phyloP scores from a whole-genome alignment of 495 filamentous ascomycete species.

The Alectoria sarmentosa region DNA sequence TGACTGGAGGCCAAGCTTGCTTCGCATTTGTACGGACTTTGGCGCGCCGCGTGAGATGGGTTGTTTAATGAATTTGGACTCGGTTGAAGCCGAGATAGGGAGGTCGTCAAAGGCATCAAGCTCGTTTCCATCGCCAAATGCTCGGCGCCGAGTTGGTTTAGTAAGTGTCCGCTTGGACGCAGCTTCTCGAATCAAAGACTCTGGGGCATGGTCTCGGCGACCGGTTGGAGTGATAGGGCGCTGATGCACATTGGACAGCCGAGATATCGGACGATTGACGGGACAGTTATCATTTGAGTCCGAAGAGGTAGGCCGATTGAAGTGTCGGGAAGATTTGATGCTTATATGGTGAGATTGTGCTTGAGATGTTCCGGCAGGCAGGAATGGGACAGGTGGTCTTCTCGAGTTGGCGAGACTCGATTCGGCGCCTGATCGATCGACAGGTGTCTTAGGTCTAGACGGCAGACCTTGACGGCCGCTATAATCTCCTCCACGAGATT shows the following conservation, averaged over 20 bases:
- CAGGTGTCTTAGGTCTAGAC: conserved; percentile 61
- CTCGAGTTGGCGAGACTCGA: conserved; percentile 45
- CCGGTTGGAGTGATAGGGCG: conserved; percentile 40
- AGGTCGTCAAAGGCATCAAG: conserved; percentile 91
- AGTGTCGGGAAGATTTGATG: conserved; percentile 59
- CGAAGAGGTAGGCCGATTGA: conserved; percentile 70
- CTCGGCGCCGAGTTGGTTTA: conserved; percentile 62
- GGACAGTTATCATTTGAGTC: conserved; percentile 44
- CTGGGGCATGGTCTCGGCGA: conserved; percentile 38
- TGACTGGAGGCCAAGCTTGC: conserved; percentile 52
- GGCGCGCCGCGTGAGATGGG: conserved; percentile 66
- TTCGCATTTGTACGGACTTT: conserved; percentile 47
- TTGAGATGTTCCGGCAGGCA: conserved; percentile 68
- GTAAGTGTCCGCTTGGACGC: conserved; percentile 59
- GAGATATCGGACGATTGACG: conserved; percentile 43
- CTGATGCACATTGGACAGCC: conserved; percentile 40
- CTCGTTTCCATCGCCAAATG: conserved; percentile 90
- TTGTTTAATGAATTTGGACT: conserved; percentile 75
- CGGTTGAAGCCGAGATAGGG: conserved; percentile 75
- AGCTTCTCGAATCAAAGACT: conserved; percentile 47
- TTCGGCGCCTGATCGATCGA: conserved; percentile 53
- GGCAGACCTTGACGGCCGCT: conserved; percentile 38
- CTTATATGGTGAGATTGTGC: conserved; percentile 73
- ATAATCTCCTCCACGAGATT: conserved; percentile 37
- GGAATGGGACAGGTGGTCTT: conserved; percentile 63